Evolutionary conservation across 768 basidiomycete species (phyloP).

Genomic region (Gymnopilus junonius): DNA sequence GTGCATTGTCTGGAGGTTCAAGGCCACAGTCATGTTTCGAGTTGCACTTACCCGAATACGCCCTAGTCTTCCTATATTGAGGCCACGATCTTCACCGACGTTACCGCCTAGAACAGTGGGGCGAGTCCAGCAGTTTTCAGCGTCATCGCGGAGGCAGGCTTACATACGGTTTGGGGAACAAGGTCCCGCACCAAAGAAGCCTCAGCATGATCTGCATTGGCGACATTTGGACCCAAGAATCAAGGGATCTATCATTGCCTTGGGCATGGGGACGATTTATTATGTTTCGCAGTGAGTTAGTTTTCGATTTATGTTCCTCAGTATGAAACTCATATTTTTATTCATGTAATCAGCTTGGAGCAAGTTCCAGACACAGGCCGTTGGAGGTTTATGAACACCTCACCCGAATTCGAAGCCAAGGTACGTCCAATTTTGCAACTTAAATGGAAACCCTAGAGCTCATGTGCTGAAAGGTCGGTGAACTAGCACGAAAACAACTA

Average conservation of each 20-base stretch:
- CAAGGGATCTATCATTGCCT: neutral
- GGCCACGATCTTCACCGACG: neutral
- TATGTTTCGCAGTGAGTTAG: constrained; percentile 34
- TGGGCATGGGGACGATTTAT: constrained; percentile 11
- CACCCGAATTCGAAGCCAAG: constrained; percentile 56
- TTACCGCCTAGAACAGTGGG: neutral
- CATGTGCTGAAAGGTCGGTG: constrained; percentile 41
- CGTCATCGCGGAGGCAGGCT: neutral
- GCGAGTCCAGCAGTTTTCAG: neutral
- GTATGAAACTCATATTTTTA: neutral
- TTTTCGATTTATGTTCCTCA: neutral
- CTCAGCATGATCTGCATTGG: neutral
- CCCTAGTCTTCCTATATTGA: neutral
- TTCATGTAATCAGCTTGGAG: constrained; percentile 67
- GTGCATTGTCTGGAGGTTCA: neutral
- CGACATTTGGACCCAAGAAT: constrained; percentile 4
- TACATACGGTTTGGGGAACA: constrained; percentile 8
- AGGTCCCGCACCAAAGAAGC: neutral
- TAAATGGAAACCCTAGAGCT: too few relatives aligned
- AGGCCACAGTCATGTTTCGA: neutral
- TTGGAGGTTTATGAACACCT: constrained; percentile 87
- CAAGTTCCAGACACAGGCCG: constrained; percentile 85
- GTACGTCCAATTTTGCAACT: constrained; percentile 39
- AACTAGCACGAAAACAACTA: constrained; percentile 44
- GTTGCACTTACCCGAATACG: neutral